Evolutionary conservation across 805 yeast genomes (phyloP), one percentile per base, ranked within the genome.

Genomic region (Candida argentea): DNA sequence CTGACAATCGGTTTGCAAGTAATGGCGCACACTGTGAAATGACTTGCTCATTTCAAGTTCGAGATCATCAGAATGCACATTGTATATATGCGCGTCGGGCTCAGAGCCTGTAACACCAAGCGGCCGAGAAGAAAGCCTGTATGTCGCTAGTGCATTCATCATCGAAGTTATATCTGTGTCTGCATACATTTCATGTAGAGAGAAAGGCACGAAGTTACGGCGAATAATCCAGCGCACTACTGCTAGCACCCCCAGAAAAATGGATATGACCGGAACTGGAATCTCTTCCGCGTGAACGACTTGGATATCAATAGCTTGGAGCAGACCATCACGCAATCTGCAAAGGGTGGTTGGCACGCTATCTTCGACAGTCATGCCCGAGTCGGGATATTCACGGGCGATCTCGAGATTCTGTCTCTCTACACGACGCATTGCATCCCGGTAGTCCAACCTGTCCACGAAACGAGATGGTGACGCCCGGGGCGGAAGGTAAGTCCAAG

Each of bases 11-110:
- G 30, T 29, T 20, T 51, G 60, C 13, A 54, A 25, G 17, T 33
- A 25, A 26, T 52, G 57, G 26, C 59, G 34, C 14, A 48, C 42
- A 14, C 38, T 26, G 26, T 54, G 58, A 22, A 55, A 54, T 4
- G 23, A n/a, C 7, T 18, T 26, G n/a, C 20, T 26, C 14, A 20
- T 12, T 22, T 19, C 29, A 26, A 9, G 24, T 18, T 18, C 9
- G 7, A 18, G 10, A 18, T 18, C 10, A 18, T 18, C 20, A 18
- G 20, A 18, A n/a, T n/a, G n/a, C n/a, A n/a, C n/a, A n/a, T n/a
- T n/a, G n/a, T n/a, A n/a, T n/a, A n/a, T n/a, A n/a, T n/a, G n/a
- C n/a, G n/a, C n/a, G n/a, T n/a, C n/a, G n/a, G n/a, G n/a, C n/a
- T n/a, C n/a, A n/a, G n/a, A n/a, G n/a, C n/a, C n/a, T n/a, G n/a